These are phyloP conservation scores for Cerrena zonata DNA, from an alignment of 1,284 basidiomycete genomes.

Conservation along the genomic window DNA sequence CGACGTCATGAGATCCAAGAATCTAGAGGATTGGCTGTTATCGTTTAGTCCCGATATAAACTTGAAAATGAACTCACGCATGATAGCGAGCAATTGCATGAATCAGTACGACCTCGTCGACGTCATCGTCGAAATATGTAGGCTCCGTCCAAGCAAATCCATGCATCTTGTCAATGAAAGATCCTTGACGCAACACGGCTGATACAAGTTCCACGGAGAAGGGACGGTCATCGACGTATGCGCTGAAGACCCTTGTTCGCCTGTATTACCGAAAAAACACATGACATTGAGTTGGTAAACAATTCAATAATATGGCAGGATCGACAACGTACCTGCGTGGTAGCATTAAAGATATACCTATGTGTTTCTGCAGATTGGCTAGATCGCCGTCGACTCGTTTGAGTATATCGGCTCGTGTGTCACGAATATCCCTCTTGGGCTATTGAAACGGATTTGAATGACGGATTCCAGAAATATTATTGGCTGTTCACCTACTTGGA, in stretches of 20 bases:
- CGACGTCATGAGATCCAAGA: constrained; percentile 15
- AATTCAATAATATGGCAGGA: background rate
- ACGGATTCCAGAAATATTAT: background rate
- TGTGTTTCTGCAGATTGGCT: constrained; percentile 6
- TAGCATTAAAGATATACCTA: constrained; percentile 8
- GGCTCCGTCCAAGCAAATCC: constrained; percentile 18
- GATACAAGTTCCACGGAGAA: constrained; percentile 17
- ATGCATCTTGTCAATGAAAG: constrained; percentile 20
- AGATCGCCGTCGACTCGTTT: background rate
- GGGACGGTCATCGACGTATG: constrained; percentile 15
- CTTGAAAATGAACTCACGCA: too few relatives aligned
- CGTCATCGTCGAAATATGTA: constrained; percentile 14
- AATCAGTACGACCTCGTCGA: constrained; percentile 16
- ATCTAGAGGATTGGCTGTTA: constrained; percentile 11
- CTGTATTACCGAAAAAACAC: too few relatives aligned
- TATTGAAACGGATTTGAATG: background rate
- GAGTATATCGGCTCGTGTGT: background rate
- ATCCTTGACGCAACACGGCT: constrained; percentile 12
- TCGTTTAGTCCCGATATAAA: too few relatives aligned
- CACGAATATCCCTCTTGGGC: background rate
- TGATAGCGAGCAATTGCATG: constrained; percentile 20
- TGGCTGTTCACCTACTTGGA: background rate
- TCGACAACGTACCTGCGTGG: constrained; percentile 7
- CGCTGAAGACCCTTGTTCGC: constrained; percentile 10
- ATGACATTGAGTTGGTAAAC: background rate